Conservation (phyloP, 2,329 filamentous ascomycete species). For the Claviceps sp. region DNA sequence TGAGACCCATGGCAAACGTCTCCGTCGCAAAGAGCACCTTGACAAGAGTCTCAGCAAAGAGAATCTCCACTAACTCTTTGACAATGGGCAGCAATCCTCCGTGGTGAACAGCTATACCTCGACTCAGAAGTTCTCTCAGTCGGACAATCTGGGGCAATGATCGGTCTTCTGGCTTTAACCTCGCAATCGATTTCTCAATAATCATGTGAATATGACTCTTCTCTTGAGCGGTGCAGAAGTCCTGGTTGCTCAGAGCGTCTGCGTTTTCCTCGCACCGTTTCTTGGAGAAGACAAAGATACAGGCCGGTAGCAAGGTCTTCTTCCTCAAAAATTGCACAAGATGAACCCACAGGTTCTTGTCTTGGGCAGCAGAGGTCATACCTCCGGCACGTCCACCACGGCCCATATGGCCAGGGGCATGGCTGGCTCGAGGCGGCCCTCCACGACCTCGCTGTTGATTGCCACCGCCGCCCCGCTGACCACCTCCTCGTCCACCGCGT, state of each 20-base stretch:
- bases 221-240: constrained; percentile 84
- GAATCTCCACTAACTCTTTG: constrained; percentile 92
- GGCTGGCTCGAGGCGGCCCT: constrained; percentile 42
- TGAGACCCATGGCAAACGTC: constrained; percentile 97
- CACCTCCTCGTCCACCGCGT: constrained; percentile 24
- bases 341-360: constrained; percentile 94
- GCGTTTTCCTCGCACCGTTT: constrained; percentile 96
- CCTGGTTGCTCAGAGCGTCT: constrained; percentile 84
- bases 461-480: constrained; percentile 35
- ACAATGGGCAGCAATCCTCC: constrained; percentile 90
- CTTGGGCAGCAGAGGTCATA: constrained; percentile 79
- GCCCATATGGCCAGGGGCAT: constrained; percentile 72
- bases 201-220: constrained; percentile 98
- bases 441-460: constrained; percentile 39
- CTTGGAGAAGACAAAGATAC: constrained; percentile 98
- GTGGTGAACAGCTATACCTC: constrained; percentile 92
- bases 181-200: constrained; percentile 84
- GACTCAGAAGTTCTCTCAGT: constrained; percentile 67
- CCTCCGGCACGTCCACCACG: constrained; percentile 74
- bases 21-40: constrained; percentile 97
- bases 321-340: constrained; percentile 85
- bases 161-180: constrained; percentile 81
- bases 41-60: constrained; percentile 88
- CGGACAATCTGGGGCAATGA: constrained; percentile 84
- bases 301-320: constrained; percentile 74